Evolutionary conservation across 306 rosid genomes (phyloP).

Genomic region (Mimosa bimucronata): DNA sequence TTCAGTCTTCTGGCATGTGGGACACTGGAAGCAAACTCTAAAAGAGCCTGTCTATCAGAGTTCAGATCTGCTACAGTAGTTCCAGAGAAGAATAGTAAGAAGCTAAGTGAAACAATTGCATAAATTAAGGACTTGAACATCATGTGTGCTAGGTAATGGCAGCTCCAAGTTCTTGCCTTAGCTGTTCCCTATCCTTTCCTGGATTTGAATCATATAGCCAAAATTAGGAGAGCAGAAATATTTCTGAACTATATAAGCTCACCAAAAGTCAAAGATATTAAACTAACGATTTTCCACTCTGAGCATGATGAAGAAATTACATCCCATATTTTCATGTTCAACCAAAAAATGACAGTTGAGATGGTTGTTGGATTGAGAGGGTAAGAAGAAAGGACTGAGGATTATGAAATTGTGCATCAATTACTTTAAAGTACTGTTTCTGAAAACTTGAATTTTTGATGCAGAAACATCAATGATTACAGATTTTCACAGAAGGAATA

Average conservation of each 20-base stretch:
- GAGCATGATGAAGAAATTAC: slow-evolving; percentile 3
- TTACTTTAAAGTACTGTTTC: not conserved
- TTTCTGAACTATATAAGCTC: slow-evolving; percentile 8
- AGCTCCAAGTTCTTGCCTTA: slow-evolving; percentile 38
- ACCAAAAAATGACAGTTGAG: slow-evolving; percentile 11
- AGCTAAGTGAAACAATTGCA: slow-evolving; percentile 43
- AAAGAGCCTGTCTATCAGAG: slow-evolving; percentile 70
- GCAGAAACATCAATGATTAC: slow-evolving; percentile 28
- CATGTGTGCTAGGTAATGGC: slow-evolving; percentile 45
- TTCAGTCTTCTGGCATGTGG: slow-evolving; percentile 66
- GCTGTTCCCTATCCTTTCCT: slow-evolving; percentile 47
- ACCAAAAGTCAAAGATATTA: not conserved
- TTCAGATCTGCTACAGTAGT: slow-evolving; percentile 54
- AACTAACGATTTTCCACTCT: slow-evolving; percentile 4
- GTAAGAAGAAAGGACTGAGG: slow-evolving; percentile 2
- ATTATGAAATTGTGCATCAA: slow-evolving; percentile 8
- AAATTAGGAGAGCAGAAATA: slow-evolving; percentile 32
- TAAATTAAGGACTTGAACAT: slow-evolving; percentile 49
- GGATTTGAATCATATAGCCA: slow-evolving; percentile 35
- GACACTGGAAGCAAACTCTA: slow-evolving; percentile 55
- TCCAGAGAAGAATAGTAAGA: slow-evolving; percentile 26
- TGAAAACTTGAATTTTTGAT: slow-evolving; percentile 15
- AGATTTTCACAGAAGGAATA: slow-evolving; percentile 22
- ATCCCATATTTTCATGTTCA: slow-evolving; percentile 2
- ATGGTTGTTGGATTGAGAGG: slow-evolving; percentile 13